phyloP scores from a whole-genome alignment of 306 rosid species.

The Quercus rubra region DNA sequence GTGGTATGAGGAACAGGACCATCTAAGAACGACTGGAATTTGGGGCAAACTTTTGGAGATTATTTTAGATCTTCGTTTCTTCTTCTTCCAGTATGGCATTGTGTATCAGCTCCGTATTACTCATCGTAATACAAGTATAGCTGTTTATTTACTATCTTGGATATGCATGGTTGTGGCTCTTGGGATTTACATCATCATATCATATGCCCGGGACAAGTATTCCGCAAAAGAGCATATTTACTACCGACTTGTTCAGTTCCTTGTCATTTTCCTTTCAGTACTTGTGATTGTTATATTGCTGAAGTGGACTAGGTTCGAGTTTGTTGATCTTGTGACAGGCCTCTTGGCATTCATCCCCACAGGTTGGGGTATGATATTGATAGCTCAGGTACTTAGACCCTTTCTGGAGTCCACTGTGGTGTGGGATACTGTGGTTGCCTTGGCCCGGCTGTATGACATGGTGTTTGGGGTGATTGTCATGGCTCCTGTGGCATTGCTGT shows the following conservation, averaged over 20 bases:
- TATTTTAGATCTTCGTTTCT: conserved; percentile 87
- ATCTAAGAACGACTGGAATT: conserved; percentile 82
- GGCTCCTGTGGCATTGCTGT: conserved; percentile 81
- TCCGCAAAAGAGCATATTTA: conserved; percentile 64
- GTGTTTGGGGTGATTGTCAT: conserved; percentile 74
- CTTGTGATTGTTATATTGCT: conserved; percentile 58
- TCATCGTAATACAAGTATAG: conserved; percentile 38
- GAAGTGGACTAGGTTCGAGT: conserved; percentile 44
- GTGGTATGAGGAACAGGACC: conserved; percentile 97
- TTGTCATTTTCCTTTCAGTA: conserved; percentile 51
- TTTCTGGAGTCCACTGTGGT: conserved; percentile 73
- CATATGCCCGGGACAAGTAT: conserved; percentile 76
- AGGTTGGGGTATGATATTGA: conserved; percentile 90
- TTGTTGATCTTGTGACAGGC: conserved; percentile 64
- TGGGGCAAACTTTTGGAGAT: conserved; percentile 98
- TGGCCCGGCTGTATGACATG: conserved; percentile 85
- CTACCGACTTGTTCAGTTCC: conserved; percentile 82
- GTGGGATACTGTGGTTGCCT: conserved; percentile 82
- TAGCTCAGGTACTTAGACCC: conserved; percentile 89
- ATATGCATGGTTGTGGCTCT: conserved; percentile 63
- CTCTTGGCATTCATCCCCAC: conserved; percentile 84
- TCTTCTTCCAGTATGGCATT: conserved; percentile 92
- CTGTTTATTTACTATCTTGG: conserved; percentile 90
- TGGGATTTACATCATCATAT: conserved; percentile 56
- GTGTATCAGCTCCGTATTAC: conserved; percentile 74